These are phyloP conservation scores for Mrakia gelida DNA, from an alignment of 768 basidiomycete genomes.

Conservation along the genomic window DNA sequence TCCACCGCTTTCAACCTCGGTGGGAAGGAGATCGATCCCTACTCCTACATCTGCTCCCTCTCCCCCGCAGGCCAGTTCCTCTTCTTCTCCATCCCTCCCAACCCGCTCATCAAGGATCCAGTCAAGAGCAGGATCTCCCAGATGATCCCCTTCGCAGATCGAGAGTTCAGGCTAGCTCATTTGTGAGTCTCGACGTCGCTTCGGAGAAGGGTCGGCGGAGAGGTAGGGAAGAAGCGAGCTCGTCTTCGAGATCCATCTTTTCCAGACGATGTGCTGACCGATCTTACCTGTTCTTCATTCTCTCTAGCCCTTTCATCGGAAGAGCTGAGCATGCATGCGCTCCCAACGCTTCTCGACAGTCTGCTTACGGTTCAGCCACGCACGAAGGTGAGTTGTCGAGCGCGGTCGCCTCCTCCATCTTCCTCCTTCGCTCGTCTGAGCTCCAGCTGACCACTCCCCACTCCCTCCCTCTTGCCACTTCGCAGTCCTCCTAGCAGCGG, in stretches of 20 bases:
- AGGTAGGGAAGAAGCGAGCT: not conserved
- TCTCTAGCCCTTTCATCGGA: not conserved
- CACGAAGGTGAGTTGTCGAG: not conserved
- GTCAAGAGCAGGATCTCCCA: not conserved
- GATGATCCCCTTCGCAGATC: not conserved
- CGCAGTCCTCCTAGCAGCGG: not conserved
- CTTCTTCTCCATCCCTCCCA: slow-evolving; percentile 1
- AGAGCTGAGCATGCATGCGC: not conserved
- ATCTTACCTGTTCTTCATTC: not conserved
- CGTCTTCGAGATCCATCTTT: not conserved
- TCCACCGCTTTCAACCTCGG: not conserved
- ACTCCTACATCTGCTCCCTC: not conserved
- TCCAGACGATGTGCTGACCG: too few relatives aligned
- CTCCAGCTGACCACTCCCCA: too few relatives aligned
- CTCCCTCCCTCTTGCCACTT: not conserved
- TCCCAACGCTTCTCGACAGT: not conserved
- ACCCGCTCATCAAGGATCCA: not conserved
- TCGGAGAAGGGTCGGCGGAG: not conserved
- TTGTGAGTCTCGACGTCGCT: not conserved
- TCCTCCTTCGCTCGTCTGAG: not conserved
- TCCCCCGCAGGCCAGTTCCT: not conserved
- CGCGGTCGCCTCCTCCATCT: not conserved
- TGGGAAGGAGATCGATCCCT: not conserved
- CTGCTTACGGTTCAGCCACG: not conserved
- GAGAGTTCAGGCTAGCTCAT: not conserved